Percentiles rank a stretch among this genome's conserved stretches.
Conservation (phyloP, 2,329 filamentous ascomycete genomes). For the Metarhizium anisopliae region DNA sequence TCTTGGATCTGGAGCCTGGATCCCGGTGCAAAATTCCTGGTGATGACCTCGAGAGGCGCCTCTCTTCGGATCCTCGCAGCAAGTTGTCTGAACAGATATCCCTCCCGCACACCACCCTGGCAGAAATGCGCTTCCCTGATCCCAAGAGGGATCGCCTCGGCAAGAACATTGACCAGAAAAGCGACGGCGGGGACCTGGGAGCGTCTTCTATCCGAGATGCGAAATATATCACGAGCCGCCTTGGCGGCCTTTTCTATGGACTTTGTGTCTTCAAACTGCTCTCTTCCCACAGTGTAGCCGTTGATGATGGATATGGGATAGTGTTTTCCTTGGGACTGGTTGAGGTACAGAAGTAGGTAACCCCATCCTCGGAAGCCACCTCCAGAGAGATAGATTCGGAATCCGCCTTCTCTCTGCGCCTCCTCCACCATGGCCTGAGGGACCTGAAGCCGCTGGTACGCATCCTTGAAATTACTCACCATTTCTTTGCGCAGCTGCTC, state of each 20-base stretch:
- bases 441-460: slow-evolving; percentile 43
- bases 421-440: slow-evolving; percentile 38
- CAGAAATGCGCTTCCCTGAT: slow-evolving; percentile 58
- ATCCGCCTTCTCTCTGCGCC: slow-evolving; percentile 35
- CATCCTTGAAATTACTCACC: slow-evolving; percentile 37
- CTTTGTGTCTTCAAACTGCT: slow-evolving; percentile 42
- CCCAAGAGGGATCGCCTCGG: slow-evolving; percentile 47
- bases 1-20: slow-evolving; percentile 36
- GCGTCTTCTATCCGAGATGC: slow-evolving; percentile 55
- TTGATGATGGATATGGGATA: slow-evolving; percentile 68
- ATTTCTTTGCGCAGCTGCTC: slow-evolving; percentile 40
- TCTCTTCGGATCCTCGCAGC: slow-evolving; percentile 35
- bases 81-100: slow-evolving; percentile 50
- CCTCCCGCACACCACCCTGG: slow-evolving; percentile 63
- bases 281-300: slow-evolving; percentile 45
- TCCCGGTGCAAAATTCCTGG: slow-evolving; percentile 38
- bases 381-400: slow-evolving; percentile 58
- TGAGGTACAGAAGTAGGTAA: slow-evolving; percentile 52
- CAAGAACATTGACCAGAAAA: slow-evolving; percentile 55
- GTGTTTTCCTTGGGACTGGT: slow-evolving; percentile 45
- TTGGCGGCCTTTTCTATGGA: slow-evolving; percentile 19
- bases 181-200: slow-evolving; percentile 61
- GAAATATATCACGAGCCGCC: slow-evolving; percentile 37
- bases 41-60: slow-evolving; percentile 52
- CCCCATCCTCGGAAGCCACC: slow-evolving; percentile 67